Percentiles rank a stretch among this genome's conserved stretches.
These are phyloP conservation scores for Kluyveromyces aestuarii DNA, from an alignment of 805 yeast genomes.

Conservation along the genomic window DNA sequence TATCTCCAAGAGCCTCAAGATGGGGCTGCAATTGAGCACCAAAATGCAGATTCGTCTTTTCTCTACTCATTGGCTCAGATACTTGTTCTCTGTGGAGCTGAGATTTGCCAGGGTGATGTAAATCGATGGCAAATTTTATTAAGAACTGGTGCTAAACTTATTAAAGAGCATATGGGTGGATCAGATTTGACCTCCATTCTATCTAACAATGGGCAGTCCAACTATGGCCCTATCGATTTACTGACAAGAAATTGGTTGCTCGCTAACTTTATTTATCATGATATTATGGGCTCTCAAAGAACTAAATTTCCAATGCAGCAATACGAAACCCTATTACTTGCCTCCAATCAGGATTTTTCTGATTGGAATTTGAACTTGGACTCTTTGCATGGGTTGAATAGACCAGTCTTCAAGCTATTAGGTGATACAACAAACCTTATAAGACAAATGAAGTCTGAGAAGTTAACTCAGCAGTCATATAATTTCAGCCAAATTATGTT, in stretches of 20 bases:
- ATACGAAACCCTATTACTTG: slow-evolving; percentile 43
- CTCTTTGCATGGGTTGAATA: slow-evolving; percentile 66
- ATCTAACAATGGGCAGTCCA: slow-evolving; percentile 28
- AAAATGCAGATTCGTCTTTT: slow-evolving; percentile 2
- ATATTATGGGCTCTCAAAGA: slow-evolving; percentile 57
- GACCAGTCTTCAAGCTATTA: slow-evolving; percentile 53
- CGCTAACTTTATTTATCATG: slow-evolving; percentile 75
- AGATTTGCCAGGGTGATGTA: slow-evolving; percentile 76
- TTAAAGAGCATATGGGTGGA: slow-evolving; percentile 55
- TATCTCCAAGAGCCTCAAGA: slow-evolving; percentile 4
- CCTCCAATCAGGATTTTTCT: neutral
- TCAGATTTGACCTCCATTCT: slow-evolving; percentile 40
- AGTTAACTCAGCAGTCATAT: slow-evolving; percentile 13
- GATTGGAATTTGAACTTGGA: slow-evolving; percentile 40
- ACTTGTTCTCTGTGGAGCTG: slow-evolving; percentile 66
- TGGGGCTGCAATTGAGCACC: neutral
- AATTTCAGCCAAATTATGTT: slow-evolving; percentile 9
- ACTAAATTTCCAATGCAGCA: slow-evolving; percentile 56
- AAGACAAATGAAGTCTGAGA: slow-evolving; percentile 37
- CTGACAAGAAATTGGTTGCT: slow-evolving; percentile 52
- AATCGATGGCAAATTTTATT: slow-evolving; percentile 63
- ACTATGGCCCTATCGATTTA: slow-evolving; percentile 6
- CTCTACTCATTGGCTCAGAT: slow-evolving; percentile 44
- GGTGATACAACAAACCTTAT: slow-evolving; percentile 62
- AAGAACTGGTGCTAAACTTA: slow-evolving; percentile 54